Percentiles rank a stretch among this genome's conserved stretches.
Conservation (phyloP, 1,284 basidiomycete genomes). For the Fomitopsis betulina region DNA sequence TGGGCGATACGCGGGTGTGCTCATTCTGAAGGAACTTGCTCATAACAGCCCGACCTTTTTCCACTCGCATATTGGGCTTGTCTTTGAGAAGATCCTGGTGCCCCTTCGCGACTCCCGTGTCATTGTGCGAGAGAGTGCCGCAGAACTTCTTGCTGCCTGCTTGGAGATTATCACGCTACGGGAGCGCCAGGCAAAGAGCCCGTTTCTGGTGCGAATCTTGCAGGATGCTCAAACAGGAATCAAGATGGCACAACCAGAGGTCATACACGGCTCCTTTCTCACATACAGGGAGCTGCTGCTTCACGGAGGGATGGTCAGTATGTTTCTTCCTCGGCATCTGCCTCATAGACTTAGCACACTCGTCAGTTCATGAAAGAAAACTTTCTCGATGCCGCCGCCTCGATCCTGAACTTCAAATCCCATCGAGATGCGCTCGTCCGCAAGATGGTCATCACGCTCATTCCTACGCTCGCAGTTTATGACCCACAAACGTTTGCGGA, state of each 20-base stretch:
- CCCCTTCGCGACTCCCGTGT: slow-evolving; percentile 83
- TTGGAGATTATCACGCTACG: slow-evolving; percentile 78
- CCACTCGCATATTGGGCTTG: slow-evolving; percentile 79
- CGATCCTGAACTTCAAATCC: slow-evolving; percentile 86
- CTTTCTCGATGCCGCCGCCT: slow-evolving; percentile 86
- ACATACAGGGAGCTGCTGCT: slow-evolving; percentile 91
- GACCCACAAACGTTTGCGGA: slow-evolving; percentile 89
- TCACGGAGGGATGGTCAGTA: slow-evolving; percentile 85
- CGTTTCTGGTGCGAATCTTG: slow-evolving; percentile 75
- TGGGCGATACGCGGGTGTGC: slow-evolving; percentile 78
- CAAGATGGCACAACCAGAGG: slow-evolving; percentile 76
- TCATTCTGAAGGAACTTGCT: slow-evolving; percentile 90
- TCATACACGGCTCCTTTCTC: slow-evolving; percentile 90
- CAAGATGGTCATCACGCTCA: slow-evolving; percentile 91
- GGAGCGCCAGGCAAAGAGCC: slow-evolving; percentile 63
- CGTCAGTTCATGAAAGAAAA: slow-evolving; percentile 89
- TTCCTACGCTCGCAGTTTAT: slow-evolving; percentile 92
- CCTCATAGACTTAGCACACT: not conserved
- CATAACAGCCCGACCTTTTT: slow-evolving; percentile 83
- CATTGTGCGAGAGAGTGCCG: slow-evolving; percentile 87
- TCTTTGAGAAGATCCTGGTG: slow-evolving; percentile 89
- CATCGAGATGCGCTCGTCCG: slow-evolving; percentile 85
- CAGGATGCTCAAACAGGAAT: slow-evolving; percentile 88
- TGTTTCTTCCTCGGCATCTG: not conserved
- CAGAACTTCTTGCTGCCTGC: slow-evolving; percentile 86